These are phyloP conservation scores for Boletales sp. DNA, from an alignment of 768 basidiomycete genomes.

Conservation along the genomic window DNA sequence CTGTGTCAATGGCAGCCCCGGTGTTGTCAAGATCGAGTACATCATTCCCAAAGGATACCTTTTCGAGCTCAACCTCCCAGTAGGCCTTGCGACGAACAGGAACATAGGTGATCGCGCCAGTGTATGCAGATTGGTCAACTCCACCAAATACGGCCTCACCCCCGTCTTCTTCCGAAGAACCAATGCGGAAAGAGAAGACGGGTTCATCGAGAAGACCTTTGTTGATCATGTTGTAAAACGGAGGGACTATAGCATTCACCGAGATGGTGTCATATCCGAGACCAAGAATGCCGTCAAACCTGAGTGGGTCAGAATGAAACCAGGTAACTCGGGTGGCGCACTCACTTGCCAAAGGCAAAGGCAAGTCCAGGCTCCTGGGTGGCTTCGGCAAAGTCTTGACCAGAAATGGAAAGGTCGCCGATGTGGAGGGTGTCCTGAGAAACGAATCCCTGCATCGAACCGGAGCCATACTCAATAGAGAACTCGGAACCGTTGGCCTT, in stretches of 20 bases:
- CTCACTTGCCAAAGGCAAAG: slow-evolving; percentile 94
- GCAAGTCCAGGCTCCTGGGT: slow-evolving; percentile 94
- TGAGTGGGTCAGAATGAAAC: slow-evolving; percentile 25
- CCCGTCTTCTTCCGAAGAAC: slow-evolving; percentile 80
- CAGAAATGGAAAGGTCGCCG: slow-evolving; percentile 72
- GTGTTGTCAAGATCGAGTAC: slow-evolving; percentile 88
- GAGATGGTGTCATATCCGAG: slow-evolving; percentile 94
- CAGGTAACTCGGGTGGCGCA: slow-evolving; percentile 1
- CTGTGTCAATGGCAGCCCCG: slow-evolving; percentile 89
- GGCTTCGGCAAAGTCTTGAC: slow-evolving; percentile 92
- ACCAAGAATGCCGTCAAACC: slow-evolving; percentile 94
- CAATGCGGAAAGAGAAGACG: slow-evolving; percentile 93
- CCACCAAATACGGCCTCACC: slow-evolving; percentile 93
- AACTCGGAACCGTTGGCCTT: slow-evolving; percentile 88
- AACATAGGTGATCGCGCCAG: slow-evolving; percentile 78
- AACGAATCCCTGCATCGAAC: slow-evolving; percentile 95
- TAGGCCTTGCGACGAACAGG: slow-evolving; percentile 94
- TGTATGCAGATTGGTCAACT: slow-evolving; percentile 72
- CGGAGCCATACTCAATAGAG: slow-evolving; percentile 91
- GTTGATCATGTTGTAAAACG: slow-evolving; percentile 91
- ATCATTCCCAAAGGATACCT: slow-evolving; percentile 82
- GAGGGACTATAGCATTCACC: slow-evolving; percentile 88
- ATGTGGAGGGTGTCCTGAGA: slow-evolving; percentile 79
- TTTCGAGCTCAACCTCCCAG: slow-evolving; percentile 96
- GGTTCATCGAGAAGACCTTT: slow-evolving; percentile 76